Percentiles rank a stretch among this genome's conserved stretches.
Evolutionary conservation across 148 eudicot species (phyloP).

Genomic region (Diospyros lotus): DNA sequence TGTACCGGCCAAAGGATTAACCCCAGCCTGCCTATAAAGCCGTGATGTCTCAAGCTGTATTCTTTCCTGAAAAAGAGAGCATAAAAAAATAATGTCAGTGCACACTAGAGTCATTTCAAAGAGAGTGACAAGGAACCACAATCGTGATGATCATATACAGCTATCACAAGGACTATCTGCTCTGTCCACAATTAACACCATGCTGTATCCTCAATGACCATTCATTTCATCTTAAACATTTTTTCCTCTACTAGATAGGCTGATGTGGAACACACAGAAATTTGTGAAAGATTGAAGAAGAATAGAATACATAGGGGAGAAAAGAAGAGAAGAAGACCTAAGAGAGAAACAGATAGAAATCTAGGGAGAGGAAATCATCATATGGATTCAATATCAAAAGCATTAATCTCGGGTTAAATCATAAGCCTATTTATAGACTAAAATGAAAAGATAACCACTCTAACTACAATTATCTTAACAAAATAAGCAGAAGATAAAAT

Average conservation of each 20-base stretch:
- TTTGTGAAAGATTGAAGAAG: too few species aligned
- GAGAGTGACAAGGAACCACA: background rate
- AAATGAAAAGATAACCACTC: too few species aligned
- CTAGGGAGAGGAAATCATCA: too few species aligned
- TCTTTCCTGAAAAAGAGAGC: slow-evolving; percentile 60
- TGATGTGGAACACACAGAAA: too few species aligned
- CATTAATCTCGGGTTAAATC: too few species aligned
- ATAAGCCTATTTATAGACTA: too few species aligned
- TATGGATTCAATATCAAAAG: too few species aligned
- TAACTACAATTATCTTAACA: too few species aligned
- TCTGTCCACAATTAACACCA: background rate
- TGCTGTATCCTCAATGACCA: background rate
- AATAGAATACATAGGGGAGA: too few species aligned
- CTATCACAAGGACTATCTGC: background rate
- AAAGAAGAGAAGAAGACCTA: too few species aligned
- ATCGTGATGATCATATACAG: background rate
- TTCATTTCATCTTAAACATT: slow-evolving; percentile 1
- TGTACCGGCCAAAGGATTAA: slow-evolving; percentile 96
- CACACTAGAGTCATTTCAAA: slow-evolving; percentile 3
- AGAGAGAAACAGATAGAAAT: too few species aligned
- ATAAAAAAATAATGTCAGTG: slow-evolving; percentile 6
- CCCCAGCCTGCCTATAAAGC: slow-evolving; percentile 90
- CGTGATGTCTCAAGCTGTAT: slow-evolving; percentile 95
- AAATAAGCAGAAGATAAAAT: too few species aligned
- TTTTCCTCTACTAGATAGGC: background rate